phyloP scores from a whole-genome alignment of 169 alveolate species.

The Babesia gibsoni region DNA sequence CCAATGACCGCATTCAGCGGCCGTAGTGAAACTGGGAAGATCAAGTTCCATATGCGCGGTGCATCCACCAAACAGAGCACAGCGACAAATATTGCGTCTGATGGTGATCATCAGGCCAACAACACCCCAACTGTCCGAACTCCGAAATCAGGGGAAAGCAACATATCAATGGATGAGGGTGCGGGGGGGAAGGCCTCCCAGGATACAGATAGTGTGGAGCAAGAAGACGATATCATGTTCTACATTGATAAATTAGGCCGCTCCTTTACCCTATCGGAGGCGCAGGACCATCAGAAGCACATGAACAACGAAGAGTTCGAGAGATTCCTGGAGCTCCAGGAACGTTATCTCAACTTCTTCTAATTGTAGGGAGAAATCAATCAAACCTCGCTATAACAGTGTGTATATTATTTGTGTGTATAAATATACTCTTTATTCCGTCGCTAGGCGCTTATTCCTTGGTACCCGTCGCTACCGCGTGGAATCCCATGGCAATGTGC shows the following conservation, averaged over 20 bases:
- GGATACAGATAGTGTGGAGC: too few species aligned
- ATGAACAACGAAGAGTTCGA: constrained; percentile 60
- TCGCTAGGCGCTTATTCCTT: too few species aligned
- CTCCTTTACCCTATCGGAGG: constrained; percentile 31
- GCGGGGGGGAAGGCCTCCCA: neutral
- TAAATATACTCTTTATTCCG: too few species aligned
- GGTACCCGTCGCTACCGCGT: too few species aligned
- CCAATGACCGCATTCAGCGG: neutral
- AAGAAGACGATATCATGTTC: constrained; percentile 25
- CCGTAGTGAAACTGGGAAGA: constrained; percentile 17
- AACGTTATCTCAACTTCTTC: constrained; percentile 50
- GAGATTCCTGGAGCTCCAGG: constrained; percentile 67
- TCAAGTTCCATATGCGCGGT: constrained; percentile 52
- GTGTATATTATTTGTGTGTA: too few species aligned
- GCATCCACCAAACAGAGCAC: neutral
- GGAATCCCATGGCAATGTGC: too few species aligned
- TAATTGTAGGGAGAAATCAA: too few species aligned
- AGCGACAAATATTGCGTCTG: neutral
- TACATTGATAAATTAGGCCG: constrained; percentile 8
- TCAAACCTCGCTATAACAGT: too few species aligned
- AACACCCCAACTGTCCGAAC: too few species aligned
- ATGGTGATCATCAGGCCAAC: neutral
- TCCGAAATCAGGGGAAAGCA: neutral
- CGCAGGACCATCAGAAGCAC: constrained; percentile 60
- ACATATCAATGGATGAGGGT: neutral